phyloP scores from a whole-genome alignment of 2,329 filamentous ascomycete genomes.

The Fusarium concolor region DNA sequence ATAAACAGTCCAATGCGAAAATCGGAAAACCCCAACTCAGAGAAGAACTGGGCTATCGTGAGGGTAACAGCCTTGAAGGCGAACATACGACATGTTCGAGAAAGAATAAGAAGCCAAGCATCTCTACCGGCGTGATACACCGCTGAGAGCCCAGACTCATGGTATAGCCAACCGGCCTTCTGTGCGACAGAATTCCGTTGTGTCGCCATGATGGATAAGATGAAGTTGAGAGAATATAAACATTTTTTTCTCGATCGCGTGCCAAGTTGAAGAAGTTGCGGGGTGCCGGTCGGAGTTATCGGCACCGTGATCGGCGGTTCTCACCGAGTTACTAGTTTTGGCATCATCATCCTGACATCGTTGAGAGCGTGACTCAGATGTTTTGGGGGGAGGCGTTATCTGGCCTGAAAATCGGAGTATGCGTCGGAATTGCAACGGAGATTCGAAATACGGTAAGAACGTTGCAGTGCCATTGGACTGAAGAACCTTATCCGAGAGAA shows the following conservation, averaged over 20 bases:
- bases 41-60: slow-evolving; percentile 71
- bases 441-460: background rate
- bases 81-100: slow-evolving; percentile 66
- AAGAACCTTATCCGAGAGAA: background rate
- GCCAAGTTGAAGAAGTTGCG: slow-evolving; percentile 11
- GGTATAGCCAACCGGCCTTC: slow-evolving; percentile 49
- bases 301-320: slow-evolving; percentile 30
- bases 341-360: slow-evolving; percentile 19
- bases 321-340: slow-evolving; percentile 24
- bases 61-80: slow-evolving; percentile 72
- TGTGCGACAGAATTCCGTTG: slow-evolving; percentile 25
- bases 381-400: background rate
- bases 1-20: slow-evolving; percentile 72
- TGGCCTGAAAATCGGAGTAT: background rate
- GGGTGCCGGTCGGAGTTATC: slow-evolving; percentile 33
- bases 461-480: background rate
- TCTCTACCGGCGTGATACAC: slow-evolving; percentile 57
- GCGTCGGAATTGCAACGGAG: slow-evolving; percentile 7
- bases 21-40: slow-evolving; percentile 66
- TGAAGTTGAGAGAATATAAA: background rate
- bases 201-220: slow-evolving; percentile 2
- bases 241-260: background rate
- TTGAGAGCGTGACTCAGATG: background rate
- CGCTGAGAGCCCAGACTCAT: slow-evolving; percentile 62
- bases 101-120: slow-evolving; percentile 48